Base-by-base conservation (phyloP, 108 stramenopile species). In the Conticribra guillardii region DNA sequence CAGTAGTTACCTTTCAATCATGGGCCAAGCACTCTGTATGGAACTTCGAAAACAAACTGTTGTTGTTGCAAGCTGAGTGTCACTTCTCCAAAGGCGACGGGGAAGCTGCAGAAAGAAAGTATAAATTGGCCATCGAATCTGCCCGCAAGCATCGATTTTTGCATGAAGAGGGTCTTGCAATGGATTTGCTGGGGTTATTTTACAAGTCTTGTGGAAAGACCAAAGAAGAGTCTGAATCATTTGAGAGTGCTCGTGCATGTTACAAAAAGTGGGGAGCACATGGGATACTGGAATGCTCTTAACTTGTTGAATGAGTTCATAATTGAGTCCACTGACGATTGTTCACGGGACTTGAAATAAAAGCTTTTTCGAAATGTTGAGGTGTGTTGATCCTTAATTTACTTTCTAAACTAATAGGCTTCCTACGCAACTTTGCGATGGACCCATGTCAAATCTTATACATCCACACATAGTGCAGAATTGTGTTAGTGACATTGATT, bases 1-100 rank as follows among this genome's bases (percentile, higher is more conserved):
- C 56, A 16, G 28, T 57, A n/a, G 2, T 1, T 3, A 4, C 3
- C 3, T 57, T 32, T 30, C 17, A 1, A 3, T 0, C 2, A 5
- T 57, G 56, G 56, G 56, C 18, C 15, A 9, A 32, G 0, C 56
- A 57, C 15, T 57, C 56, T 30, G 14, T 29, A 11, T 57, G 56
- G 56, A 57, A 57, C 30, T 57, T 57, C 15, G 31, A 57, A 28
- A 57, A 57, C 56, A 57, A 57, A 57, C 56, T 57, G 2, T 8
- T n/a, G 1, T 29, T 57, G n/a, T 32, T 57, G 5, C 30, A 57
- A 5, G 56, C 56, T 30, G 56, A 57, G 29, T 9, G 27, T 0
- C 18, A 30, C 1, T 57, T 57, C 29, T 32, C 15, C 28, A 57
- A 4, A 28, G 31, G 56, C 24, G 8, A 57, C 14, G n/a, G 30